A percentile compares a stretch with the other conserved stretches of the same genome.
phyloP scores from a whole-genome alignment of 2,329 filamentous ascomycete genomes.

The Paraphaeosphaeria minitans region DNA sequence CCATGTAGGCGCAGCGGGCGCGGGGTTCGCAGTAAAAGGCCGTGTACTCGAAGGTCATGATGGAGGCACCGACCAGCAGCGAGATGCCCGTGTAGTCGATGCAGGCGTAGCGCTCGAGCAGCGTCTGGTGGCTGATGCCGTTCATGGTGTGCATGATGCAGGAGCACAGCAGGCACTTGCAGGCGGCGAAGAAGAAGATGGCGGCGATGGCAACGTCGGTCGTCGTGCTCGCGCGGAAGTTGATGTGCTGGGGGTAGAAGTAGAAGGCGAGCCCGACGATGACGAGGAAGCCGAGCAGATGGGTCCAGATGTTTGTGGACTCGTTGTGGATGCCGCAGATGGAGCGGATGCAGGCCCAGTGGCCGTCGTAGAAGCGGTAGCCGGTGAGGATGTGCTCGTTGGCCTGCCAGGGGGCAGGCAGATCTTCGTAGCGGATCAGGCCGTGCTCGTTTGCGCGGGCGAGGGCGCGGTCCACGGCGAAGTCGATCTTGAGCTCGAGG shows the following conservation, averaged over 20 bases:
- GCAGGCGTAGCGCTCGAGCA: constrained; percentile 94
- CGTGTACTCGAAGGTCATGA: constrained; percentile 98
- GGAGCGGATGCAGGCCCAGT: constrained; percentile 84
- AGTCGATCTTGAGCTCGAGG: constrained; percentile 68
- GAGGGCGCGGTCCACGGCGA: constrained; percentile 82
- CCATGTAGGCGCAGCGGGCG: constrained; percentile 85
- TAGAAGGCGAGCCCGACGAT: constrained; percentile 91
- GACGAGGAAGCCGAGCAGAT: constrained; percentile 84
- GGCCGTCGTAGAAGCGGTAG: constrained; percentile 92
- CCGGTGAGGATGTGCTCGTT: constrained; percentile 92
- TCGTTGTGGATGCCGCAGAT: constrained; percentile 89
- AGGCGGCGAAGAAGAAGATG: constrained; percentile 94
- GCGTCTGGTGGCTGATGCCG: constrained; percentile 84
- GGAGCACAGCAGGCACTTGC: constrained; percentile 92
- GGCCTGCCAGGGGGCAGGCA: constrained; percentile 89
- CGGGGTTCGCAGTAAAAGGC: constrained; percentile 97
- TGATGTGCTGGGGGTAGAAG: constrained; percentile 87
- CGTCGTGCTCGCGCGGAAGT: constrained; percentile 85
- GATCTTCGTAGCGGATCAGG: constrained; percentile 84
- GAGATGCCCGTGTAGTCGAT: constrained; percentile 99
- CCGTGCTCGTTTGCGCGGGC: constrained; percentile 76
- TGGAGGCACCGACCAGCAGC: constrained; percentile 89
- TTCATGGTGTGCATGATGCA: constrained; percentile 99
- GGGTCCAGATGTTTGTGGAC: constrained; percentile 97
- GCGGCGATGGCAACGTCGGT: constrained; percentile 89